Evolutionary conservation across 139 green algal species (phyloP).

Genomic region (Micractinium conductrix): DNA sequence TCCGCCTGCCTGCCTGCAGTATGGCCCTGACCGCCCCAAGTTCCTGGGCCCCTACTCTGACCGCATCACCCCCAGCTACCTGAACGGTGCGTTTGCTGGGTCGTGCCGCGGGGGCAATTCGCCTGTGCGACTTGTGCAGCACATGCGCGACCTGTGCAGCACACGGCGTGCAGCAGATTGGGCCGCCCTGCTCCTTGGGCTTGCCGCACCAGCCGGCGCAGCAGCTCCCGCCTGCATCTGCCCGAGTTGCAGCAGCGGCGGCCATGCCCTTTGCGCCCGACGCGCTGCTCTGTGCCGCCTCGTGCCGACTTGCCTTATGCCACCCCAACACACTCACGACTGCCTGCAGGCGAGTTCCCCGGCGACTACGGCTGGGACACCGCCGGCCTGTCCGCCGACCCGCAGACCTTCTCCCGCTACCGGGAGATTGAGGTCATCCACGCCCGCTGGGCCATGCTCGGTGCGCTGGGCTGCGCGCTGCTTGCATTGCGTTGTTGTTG

Average conservation of each 20-base stretch:
- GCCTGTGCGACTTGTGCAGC: not conserved
- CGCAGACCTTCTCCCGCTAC: slow-evolving; percentile 80
- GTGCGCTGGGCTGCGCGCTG: too few relatives aligned
- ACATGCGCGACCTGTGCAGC: not conserved
- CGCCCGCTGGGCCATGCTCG: slow-evolving; percentile 95
- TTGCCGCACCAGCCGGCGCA: not conserved
- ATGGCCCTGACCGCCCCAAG: slow-evolving; percentile 87
- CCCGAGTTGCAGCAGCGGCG: not conserved
- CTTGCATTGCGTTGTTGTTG: too few relatives aligned
- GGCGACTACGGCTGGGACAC: slow-evolving; percentile 84
- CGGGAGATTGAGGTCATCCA: slow-evolving; percentile 89
- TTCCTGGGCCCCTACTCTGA: slow-evolving; percentile 90
- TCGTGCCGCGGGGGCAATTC: too few relatives aligned
- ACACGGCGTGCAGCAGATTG: not conserved
- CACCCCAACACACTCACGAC: not conserved
- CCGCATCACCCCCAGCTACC: slow-evolving; percentile 63
- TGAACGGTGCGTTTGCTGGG: slow-evolving; percentile 56
- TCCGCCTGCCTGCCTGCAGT: slow-evolving; percentile 32
- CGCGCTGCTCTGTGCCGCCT: too few relatives aligned
- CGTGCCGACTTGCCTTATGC: not conserved
- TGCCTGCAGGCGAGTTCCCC: slow-evolving; percentile 62
- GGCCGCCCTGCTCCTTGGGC: not conserved
- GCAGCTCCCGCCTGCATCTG: not conserved
- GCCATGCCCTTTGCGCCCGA: too few relatives aligned
- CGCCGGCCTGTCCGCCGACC: slow-evolving; percentile 86